Evolutionary conservation across 257 asterid genomes (phyloP).

Genomic region (Sherardia arvensis): DNA sequence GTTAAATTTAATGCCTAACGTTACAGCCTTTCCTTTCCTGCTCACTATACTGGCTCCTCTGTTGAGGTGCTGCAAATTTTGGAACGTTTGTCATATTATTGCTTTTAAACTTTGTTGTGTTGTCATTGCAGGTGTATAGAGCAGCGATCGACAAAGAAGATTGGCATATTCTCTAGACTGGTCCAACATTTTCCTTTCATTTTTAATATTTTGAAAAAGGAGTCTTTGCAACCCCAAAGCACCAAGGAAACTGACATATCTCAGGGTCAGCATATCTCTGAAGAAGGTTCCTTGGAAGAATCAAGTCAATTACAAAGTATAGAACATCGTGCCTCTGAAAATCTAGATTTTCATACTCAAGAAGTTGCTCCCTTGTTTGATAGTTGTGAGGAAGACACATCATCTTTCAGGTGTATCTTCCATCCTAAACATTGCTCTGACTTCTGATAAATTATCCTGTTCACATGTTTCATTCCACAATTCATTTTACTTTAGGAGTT

Average conservation of each 20-base stretch:
- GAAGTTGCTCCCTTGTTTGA: constrained; percentile 20
- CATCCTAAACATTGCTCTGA: constrained; percentile 13
- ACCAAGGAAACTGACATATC: constrained; percentile 20
- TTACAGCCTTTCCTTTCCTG: neutral
- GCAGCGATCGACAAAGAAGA: constrained; percentile 43
- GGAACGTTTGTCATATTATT: neutral
- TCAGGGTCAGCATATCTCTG: constrained; percentile 25
- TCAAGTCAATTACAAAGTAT: constrained; percentile 20
- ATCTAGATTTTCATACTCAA: constrained; percentile 18
- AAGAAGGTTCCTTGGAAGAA: constrained; percentile 21
- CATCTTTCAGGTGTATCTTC: constrained; percentile 37
- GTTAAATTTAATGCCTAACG: neutral
- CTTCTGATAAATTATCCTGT: constrained; percentile 1
- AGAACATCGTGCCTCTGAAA: constrained; percentile 28
- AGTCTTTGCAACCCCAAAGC: constrained; percentile 31
- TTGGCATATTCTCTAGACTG: constrained; percentile 60
- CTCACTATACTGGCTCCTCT: neutral
- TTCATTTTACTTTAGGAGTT: constrained; percentile 17
- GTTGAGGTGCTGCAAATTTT: neutral
- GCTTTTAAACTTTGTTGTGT: constrained; percentile 14
- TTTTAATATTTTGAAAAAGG: constrained; percentile 63
- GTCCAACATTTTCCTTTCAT: constrained; percentile 76
- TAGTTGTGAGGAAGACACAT: constrained; percentile 28
- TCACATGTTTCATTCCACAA: constrained; percentile 16
- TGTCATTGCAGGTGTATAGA: constrained; percentile 29